Evolutionary conservation across 306 rosid genomes (phyloP), one percentile per base, ranked within the genome.

Genomic region (Lathyrus aphaca): DNA sequence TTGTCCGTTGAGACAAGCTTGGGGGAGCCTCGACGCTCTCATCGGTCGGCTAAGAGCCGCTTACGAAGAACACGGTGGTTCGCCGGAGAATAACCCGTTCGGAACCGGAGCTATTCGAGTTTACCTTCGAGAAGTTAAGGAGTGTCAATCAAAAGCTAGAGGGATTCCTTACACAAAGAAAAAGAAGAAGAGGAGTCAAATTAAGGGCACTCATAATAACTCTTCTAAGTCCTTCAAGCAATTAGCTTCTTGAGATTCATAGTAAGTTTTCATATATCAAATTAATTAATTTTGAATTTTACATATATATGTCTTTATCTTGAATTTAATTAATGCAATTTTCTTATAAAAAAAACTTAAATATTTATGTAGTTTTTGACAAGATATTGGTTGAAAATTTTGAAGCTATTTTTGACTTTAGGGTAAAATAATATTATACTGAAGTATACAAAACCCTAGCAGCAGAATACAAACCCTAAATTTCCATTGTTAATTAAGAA

Each of bases 11-110:
- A 55, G 85, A 51, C 98, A 92, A 71, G 98, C 98, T 0, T 92
- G 98, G 98, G 98, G 98, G 4, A 92, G 96, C 68, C 95, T 92
- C 0, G 98, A 92, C 15, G 95, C 98, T 1, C 88, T 89, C 58
- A 92, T 92, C 72, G 98, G 98, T 4, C 80, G 98, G 13, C 92
- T 92, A 0, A 72, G 98, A 14, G 98, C 98, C 0, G 98, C 98
- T 0, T 92, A 84, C 4, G 98, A 92, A 46, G 98, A 92, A 66
- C 89, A 89, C 25, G 98, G 95, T 0, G 98, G 96, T 0, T 86
- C 95, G 0, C 84, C 87, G 1, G 95, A 89, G 71, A 72, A 70
- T 0, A 92, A 92, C 74, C 98, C 98, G 17, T 92, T 92, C 3
- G 96, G 96, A 0, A 88, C 85, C 17, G 95, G 89, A 61, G 83